Percentiles rank a stretch among this genome's conserved stretches.
phyloP scores from a whole-genome alignment of 163 green algal genomes.

The Prototheca cutis region DNA sequence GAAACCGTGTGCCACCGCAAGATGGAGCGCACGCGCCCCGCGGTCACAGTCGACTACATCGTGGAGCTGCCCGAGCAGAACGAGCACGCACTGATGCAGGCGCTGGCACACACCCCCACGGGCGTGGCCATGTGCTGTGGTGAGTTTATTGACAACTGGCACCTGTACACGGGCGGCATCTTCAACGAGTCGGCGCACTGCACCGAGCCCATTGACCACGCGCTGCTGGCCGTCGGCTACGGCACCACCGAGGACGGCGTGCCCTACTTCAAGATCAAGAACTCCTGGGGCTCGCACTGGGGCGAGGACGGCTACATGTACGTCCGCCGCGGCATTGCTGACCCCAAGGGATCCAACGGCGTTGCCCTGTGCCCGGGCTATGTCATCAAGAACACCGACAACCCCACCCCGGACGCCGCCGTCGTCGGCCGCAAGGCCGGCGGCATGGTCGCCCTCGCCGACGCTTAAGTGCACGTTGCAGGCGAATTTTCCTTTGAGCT shows the following conservation, averaged over 20 bases:
- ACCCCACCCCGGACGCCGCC: neutral
- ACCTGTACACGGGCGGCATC: slow-evolving; percentile 45
- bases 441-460: neutral
- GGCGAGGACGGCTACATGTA: slow-evolving; percentile 17
- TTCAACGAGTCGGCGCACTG: slow-evolving; percentile 23
- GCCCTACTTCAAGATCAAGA: slow-evolving; percentile 15
- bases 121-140: slow-evolving; percentile 33
- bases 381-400: neutral
- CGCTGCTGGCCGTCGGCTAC: slow-evolving; percentile 29
- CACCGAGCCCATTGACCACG: slow-evolving; percentile 23
- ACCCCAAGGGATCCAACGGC: slow-evolving; percentile 11
- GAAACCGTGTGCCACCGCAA: slow-evolving; percentile 9
- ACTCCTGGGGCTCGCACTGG: slow-evolving; percentile 17
- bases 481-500: too few relatives aligned
- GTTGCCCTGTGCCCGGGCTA: slow-evolving; percentile 15
- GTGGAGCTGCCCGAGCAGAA: slow-evolving; percentile 16
- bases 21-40: slow-evolving; percentile 10
- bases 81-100: slow-evolving; percentile 19
- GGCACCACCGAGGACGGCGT: slow-evolving; percentile 1
- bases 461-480: neutral
- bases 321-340: slow-evolving; percentile 1
- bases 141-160: slow-evolving; percentile 27
- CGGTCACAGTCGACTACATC: slow-evolving; percentile 15
- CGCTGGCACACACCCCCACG: slow-evolving; percentile 36
- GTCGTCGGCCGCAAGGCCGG: neutral